These are phyloP conservation scores for Ustilago lituana DNA, from an alignment of 1,284 basidiomycete species.

Conservation along the genomic window DNA sequence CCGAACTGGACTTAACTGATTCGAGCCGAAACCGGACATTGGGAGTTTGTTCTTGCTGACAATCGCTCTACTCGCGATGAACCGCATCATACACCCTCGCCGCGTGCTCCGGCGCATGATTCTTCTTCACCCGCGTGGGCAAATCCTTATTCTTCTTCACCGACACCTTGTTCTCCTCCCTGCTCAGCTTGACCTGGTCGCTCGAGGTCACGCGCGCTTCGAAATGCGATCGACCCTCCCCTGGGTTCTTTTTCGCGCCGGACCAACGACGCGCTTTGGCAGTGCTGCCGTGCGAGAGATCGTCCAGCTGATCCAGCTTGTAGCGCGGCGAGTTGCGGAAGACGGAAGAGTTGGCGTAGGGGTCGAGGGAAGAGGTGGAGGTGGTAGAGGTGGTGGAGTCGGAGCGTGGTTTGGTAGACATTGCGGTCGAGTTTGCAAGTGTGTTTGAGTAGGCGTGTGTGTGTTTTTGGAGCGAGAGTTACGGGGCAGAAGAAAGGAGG, in stretches of 20 bases:
- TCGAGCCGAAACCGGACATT: too few relatives aligned
- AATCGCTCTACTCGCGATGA: slow-evolving; percentile 12
- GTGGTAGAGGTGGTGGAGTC: slow-evolving; percentile 25
- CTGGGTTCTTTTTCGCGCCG: slow-evolving; percentile 36
- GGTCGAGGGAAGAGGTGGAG: slow-evolving; percentile 27
- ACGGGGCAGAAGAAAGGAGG: neutral
- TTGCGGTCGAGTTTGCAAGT: neutral
- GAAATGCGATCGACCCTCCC: slow-evolving; percentile 34
- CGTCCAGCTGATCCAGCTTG: slow-evolving; percentile 40
- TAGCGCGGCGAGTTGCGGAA: slow-evolving; percentile 33
- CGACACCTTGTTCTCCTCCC: slow-evolving; percentile 21
- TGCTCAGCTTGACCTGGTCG: slow-evolving; percentile 23
- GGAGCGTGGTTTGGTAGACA: slow-evolving; percentile 38
- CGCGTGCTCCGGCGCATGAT: slow-evolving; percentile 36
- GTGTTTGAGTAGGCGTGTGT: neutral
- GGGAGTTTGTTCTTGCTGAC: too few relatives aligned
- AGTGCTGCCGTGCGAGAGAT: slow-evolving; percentile 41
- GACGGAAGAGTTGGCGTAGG: slow-evolving; percentile 37
- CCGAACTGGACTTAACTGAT: too few relatives aligned
- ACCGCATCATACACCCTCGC: slow-evolving; percentile 28
- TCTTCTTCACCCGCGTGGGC: slow-evolving; percentile 37
- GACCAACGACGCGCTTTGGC: slow-evolving; percentile 39
- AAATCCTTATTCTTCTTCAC: slow-evolving; percentile 49
- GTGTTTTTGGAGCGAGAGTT: too few relatives aligned
- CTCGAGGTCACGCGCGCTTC: slow-evolving; percentile 19